Base-by-base conservation (phyloP, 2,329 filamentous ascomycete species). In the Diaporthe sp. region DNA sequence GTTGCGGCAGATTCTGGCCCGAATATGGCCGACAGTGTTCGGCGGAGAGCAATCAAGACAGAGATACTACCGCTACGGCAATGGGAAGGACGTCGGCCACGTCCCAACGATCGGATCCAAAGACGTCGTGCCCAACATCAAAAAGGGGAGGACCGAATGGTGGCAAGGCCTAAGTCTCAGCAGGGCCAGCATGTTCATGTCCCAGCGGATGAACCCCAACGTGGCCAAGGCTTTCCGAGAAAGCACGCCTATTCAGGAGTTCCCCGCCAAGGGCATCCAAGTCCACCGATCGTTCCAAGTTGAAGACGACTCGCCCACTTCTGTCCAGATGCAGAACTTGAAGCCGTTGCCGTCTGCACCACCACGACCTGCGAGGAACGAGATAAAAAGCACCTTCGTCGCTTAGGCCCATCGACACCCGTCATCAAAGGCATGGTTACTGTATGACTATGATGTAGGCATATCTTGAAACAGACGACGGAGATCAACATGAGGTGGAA, bases 1-100 rank as follows among this genome's bases (percentile, higher is more conserved):
- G 15, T 44, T 75, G 51, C 68, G 74, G n/a, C 68, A 72, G 39
- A 47, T 75, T 3, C 74, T 75, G 5, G 74, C 44, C 4, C 65
- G 74, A 12, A 55, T 75, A 4, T 72, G 58, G 49, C 74, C 74
- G 2, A 57, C 15, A 2, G 67, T 72, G 3, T 72, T 75, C 22
- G 73, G 58, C 5, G 67, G 73, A 1, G 65, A 70, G 25, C 65
- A 70, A 13, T 70, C 65, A 2, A 17, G 65, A 28, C 47, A 55
- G 3, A 42, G 65, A 42, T 70, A 70, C 65, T 70, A 70, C 34
- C 47, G 65, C n/a, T 70, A 70, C 15, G 65, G 65, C 1, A 70
- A 70, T 20, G 65, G 49, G 3, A 51, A 70, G 12, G 63, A 67
- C 28, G 61, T 15, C 13, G 49, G 34, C 10, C 22, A 70, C 34